Evolutionary conservation across 257 asterid genomes (phyloP).

Genomic region (Osmanthus fragrans): DNA sequence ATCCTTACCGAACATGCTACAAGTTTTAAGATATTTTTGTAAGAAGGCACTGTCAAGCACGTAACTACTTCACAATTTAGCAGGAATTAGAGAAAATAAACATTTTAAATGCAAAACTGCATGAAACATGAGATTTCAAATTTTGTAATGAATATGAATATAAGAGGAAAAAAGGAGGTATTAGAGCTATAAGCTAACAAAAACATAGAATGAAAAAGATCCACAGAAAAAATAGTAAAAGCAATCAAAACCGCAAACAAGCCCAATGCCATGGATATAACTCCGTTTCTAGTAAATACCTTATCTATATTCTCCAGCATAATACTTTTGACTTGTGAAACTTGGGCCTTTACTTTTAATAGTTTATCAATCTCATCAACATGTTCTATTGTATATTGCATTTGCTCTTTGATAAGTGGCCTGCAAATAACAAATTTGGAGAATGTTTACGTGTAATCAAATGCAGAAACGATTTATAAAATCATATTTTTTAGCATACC

Average conservation of each 20-base stretch:
- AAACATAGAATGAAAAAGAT: too few species aligned
- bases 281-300: conserved; percentile 44
- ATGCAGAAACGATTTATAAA: background rate
- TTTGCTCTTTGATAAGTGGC: conserved; percentile 84
- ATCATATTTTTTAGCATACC: conserved; percentile 43
- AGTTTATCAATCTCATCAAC: conserved; percentile 92
- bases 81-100: background rate
- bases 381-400: conserved; percentile 86
- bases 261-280: background rate
- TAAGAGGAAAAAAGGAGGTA: too few species aligned
- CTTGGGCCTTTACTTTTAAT: conserved; percentile 88
- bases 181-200: too few species aligned
- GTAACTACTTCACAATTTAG: background rate
- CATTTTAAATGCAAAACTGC: too few species aligned
- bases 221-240: too few species aligned
- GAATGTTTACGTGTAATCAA: background rate
- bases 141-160: too few species aligned
- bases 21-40: background rate
- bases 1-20: background rate
- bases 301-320: conserved; percentile 88
- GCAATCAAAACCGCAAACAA: background rate
- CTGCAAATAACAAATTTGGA: conserved; percentile 36
- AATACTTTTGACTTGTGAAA: conserved; percentile 82
- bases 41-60: background rate
- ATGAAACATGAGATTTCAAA: too few species aligned